A percentile compares a stretch with the other conserved stretches of the same genome.
Conservation (phyloP, 371 early-diverging fungal species). For the Sporodiniella umbellata region DNA sequence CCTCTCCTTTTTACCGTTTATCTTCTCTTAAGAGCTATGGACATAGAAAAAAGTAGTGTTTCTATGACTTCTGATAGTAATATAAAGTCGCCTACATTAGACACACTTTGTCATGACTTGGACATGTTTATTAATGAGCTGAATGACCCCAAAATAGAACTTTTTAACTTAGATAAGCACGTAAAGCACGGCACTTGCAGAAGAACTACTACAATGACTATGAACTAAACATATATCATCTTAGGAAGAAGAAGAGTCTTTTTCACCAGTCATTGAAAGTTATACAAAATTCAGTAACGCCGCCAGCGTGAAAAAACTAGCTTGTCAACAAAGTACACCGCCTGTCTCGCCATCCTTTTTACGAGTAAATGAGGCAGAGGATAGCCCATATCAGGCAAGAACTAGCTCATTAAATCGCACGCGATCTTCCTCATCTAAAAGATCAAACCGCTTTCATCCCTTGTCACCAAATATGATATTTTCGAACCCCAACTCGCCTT, state of each 20-base stretch:
- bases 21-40: background rate
- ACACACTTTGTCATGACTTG: slow-evolving; percentile 31
- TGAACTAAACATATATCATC: background rate
- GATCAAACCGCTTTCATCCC: slow-evolving; percentile 4
- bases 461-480: slow-evolving; percentile 8
- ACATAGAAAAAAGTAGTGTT: background rate
- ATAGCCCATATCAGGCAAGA: slow-evolving; percentile 22
- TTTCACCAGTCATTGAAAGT: slow-evolving; percentile 17
- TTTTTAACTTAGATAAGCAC: background rate
- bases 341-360: slow-evolving; percentile 22
- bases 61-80: background rate
- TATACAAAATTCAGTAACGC: slow-evolving; percentile 14
- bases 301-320: background rate
- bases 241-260: slow-evolving; percentile 4
- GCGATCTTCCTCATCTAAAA: slow-evolving; percentile 12
- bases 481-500: slow-evolving; percentile 20
- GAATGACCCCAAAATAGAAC: background rate
- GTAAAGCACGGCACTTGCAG: no score
- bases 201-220: no score
- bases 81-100: slow-evolving; percentile 25
- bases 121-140: slow-evolving; percentile 36
- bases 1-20: background rate
- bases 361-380: slow-evolving; percentile 1
- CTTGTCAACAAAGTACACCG: slow-evolving; percentile 4
- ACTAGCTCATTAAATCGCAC: slow-evolving; percentile 31